Base-by-base conservation (phyloP, 768 basidiomycete species). In the Suillus weaverae region DNA sequence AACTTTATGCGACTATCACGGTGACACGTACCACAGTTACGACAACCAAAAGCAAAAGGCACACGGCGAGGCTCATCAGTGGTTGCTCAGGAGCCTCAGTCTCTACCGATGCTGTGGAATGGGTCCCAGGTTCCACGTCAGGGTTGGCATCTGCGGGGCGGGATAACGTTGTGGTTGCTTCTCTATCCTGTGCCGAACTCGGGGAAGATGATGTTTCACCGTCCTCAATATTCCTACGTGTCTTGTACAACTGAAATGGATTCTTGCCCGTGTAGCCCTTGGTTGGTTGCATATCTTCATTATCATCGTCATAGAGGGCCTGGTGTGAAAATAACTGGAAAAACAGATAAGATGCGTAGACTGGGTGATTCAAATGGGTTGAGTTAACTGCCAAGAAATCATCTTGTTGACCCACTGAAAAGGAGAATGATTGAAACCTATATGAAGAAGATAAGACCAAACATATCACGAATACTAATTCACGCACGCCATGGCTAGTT, bases 301-400 rank as follows among this genome's bases (percentile, higher is more conserved):
- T 70, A n/a, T 76, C 74, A 32, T 84, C 80, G 56, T 84, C 77
- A 71, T 91, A 95, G n/a, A 95, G 81, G 68, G 86, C 80, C 5
- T 87, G 84, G 73, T 95, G 92, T 0, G 92, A 92, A 79, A 82
- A 90, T 5, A 92, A 79, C 73, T 94, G 93, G 77, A 94, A 94
- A 66, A 90, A 74, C 18, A 95, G 83, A 70, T 91, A 93, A 22
- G 81, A 83, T 2, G 70, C 72, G 70, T 95, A 95, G 66, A 92
- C 91, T 92, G 59, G 9, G 64, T 35, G 18, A 33, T 53, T 53
- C 1, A 16, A n/a, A 30, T 26, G 35, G 48, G 65, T 32, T 39
- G 4, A 18, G 55, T 67, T 55, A 59, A 59, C 14, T 41, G 22
- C 32, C 13, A 10, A 32, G 41, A 32, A 59, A 41, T 20, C 2